Conservation (phyloP, 2,329 filamentous ascomycete genomes). For the Orbilia quercus region DNA sequence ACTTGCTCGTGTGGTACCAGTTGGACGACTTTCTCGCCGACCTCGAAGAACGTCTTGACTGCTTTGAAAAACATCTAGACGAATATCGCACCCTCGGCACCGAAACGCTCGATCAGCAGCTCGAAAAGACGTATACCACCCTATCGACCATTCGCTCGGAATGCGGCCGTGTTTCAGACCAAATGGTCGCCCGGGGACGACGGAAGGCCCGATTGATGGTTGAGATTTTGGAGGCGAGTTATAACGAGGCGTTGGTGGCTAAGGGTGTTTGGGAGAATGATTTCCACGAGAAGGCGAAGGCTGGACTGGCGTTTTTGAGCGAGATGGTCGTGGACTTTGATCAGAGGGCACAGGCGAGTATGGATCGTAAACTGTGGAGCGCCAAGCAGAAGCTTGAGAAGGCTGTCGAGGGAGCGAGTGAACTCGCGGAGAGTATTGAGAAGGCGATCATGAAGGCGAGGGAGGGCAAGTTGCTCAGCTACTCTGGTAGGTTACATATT, state of each 20-base stretch:
- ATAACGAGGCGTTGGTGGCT: slow-evolving; percentile 84
- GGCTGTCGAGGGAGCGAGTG: slow-evolving; percentile 83
- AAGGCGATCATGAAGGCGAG: slow-evolving; percentile 78
- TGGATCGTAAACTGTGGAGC: slow-evolving; percentile 80
- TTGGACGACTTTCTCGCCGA: slow-evolving; percentile 85
- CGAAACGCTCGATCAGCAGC: slow-evolving; percentile 81
- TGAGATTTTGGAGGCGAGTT: slow-evolving; percentile 87
- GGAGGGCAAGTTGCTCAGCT: slow-evolving; percentile 83
- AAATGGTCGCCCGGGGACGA: slow-evolving; percentile 86
- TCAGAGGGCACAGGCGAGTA: slow-evolving; percentile 79
- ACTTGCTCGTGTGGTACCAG: slow-evolving; percentile 63
- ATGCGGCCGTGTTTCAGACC: slow-evolving; percentile 89
- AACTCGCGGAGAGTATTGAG: slow-evolving; percentile 85
- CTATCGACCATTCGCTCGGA: slow-evolving; percentile 86
- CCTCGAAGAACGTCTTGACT: slow-evolving; percentile 85
- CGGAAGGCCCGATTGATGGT: slow-evolving; percentile 88
- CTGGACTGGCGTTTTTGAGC: slow-evolving; percentile 87
- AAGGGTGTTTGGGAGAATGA: slow-evolving; percentile 64
- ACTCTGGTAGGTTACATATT: slow-evolving; percentile 67
- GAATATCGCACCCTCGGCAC: slow-evolving; percentile 75
- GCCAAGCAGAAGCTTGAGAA: slow-evolving; percentile 81
- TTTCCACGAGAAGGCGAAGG: slow-evolving; percentile 78
- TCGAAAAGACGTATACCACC: slow-evolving; percentile 85
- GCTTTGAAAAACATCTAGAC: slow-evolving; percentile 72
- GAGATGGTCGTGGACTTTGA: slow-evolving; percentile 87